Base-by-base conservation (phyloP, 176 grass and related monocot species). In the Ampelocalamus luodianensis region DNA sequence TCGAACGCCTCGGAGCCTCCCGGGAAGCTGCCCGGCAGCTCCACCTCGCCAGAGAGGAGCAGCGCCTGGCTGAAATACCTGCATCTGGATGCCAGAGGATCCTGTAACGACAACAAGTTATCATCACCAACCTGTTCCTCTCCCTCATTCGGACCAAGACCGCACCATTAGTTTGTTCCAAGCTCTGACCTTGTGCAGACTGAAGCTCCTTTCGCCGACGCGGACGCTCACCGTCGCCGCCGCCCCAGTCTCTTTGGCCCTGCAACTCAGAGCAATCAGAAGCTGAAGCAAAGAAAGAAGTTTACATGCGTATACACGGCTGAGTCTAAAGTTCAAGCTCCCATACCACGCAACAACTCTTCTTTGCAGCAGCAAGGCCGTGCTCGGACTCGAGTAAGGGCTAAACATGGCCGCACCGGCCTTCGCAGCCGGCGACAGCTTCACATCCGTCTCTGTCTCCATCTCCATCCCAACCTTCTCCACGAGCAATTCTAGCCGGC, bases 1-100 rank as follows among this genome's bases (percentile, higher is more conserved):
- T 98, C 96, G 78, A 98, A 98, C 15, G 88, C 78, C 74, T 96
- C 91, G 3, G 65, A 8, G 13, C 91, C 96, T 0, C 96, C 96
- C 1, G 93, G 93, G 59, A 92, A 95, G 65, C 70, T 88, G 0
- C 10, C 75, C 4, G 90, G 91, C 55, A 95, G 70, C 85, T 95
- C 82, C 60, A 90, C 64, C 16, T 89, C 90, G 27, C 83, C 62
- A 2, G 88, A 79, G 3, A 51, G 65, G 32, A 85, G 56, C 65
- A 85, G 42, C 24, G 50, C 85, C 81, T 86, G 72, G 54, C 81
- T 81, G 69, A 99, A 92, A 24, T 94, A 96, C 37, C 79, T 73
- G 49, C 96, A 94, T 74, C 88, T 94, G 8, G 88, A 89, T 38
- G 68, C 68, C 29, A 99, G 60, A 55, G 90, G 89, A 61, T 68